Conservation (phyloP, 148 eudicot species). For the Diospyros kaki region DNA sequence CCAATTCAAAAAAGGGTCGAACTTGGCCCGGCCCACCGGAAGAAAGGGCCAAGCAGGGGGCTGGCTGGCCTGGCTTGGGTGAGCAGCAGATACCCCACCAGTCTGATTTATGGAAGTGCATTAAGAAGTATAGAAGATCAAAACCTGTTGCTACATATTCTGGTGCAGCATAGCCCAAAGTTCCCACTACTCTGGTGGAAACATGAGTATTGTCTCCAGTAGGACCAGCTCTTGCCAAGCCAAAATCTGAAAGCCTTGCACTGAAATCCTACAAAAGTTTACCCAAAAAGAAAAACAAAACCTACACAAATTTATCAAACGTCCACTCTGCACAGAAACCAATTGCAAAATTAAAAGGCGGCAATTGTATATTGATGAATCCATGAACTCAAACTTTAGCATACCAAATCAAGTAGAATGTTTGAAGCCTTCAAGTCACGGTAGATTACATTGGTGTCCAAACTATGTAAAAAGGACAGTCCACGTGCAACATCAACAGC, state of each 20-base stretch:
- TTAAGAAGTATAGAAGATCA: neutral
- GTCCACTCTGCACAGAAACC: neutral
- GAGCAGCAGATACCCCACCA: no score
- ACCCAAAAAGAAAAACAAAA: no score
- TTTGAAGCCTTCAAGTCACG: conserved; percentile 89
- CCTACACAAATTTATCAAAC: neutral
- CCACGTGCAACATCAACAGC: conserved; percentile 83
- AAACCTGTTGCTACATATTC: conserved; percentile 64
- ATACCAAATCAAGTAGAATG: conserved; percentile 70
- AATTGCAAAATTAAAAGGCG: neutral
- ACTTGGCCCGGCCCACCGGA: no score
- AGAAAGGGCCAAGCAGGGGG: no score
- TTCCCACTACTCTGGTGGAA: conserved; percentile 63
- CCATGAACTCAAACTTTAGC: neutral
- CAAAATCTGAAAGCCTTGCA: conserved; percentile 65
- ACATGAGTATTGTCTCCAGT: conserved; percentile 62
- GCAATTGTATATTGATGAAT: neutral
- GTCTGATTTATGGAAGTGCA: no score
- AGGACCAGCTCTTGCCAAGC: conserved; percentile 66
- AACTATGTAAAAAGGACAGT: conserved; percentile 72
- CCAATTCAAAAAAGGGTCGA: no score
- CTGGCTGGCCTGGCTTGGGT: no score
- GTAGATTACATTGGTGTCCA: conserved; percentile 69
- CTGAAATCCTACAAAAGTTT: conserved; percentile 41
- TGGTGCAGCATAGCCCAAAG: conserved; percentile 64